Evolutionary conservation across 225 moss, liverwort and hornwort genomes (phyloP), one percentile per base, ranked within the genome.

Genomic region (Anthoceros angustus): DNA sequence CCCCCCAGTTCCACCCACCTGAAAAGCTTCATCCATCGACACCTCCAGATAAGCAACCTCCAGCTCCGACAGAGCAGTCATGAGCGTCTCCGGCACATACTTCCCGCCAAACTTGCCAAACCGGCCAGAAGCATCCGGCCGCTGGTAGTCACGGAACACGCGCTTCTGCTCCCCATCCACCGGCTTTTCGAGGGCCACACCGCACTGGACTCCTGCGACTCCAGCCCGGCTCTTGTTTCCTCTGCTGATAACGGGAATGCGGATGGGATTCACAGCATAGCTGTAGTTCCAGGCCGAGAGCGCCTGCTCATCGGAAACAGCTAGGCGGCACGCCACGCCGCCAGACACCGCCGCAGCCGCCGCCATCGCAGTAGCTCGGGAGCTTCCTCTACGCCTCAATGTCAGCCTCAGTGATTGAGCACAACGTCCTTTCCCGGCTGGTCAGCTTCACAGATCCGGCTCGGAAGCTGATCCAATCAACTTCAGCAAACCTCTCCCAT

Each of bases 11-110:
- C n/a, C n/a, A 25, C 18, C n/a, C 42, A 94, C 95, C 91, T 95
- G 91, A 25, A 98, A 91, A 40, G 77, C 86, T 12, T 78, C 83
- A 69, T 91, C 78, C 43, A 76, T 82, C 24, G 87, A 76, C 25
- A 87, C 79, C 5, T 82, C 78, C 40, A 82, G 83, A 71, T 77
- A 87, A 16, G 73, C 85, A 16, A 70, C 69, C 76, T 98, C 91
- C 67, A 98, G 77, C 80, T 86, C 68, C 43, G 67, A 26, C 11
- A 98, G 82, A 62, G 95, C 95, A 49, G 84, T 80, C 91, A 91
- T 98, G 62, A 98, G 82, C 45, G 95, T 98, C 76, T 95, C 95
- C 0, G 91, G 95, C n/a, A 95, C 95, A 69, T 95, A 95, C 76
- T 95, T 88, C 20, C 95, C 95, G 64, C 95, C 95, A 63, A 84